A percentile compares a stretch with the other conserved stretches of the same genome.
These are phyloP conservation scores for Beauveria brongniartii DNA, from an alignment of 2,329 filamentous ascomycete genomes.

Conservation along the genomic window DNA sequence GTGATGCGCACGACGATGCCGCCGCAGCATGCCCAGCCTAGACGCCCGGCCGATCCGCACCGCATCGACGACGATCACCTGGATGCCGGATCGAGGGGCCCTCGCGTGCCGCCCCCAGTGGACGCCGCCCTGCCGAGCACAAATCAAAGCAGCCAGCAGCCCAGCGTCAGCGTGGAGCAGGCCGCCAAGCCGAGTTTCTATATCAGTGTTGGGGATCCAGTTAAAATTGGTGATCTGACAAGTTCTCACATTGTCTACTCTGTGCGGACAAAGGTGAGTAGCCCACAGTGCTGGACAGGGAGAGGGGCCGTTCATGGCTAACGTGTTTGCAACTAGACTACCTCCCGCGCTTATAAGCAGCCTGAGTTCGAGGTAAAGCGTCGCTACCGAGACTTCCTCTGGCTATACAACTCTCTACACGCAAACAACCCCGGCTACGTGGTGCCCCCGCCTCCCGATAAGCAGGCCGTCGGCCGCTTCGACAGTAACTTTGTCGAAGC, in stretches of 20 bases:
- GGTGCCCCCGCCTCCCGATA: constrained; percentile 91
- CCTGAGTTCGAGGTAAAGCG: constrained; percentile 89
- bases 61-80: constrained; percentile 66
- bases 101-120: constrained; percentile 59
- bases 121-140: constrained; percentile 47
- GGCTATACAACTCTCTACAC: constrained; percentile 93
- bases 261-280: constrained; percentile 75
- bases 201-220: constrained; percentile 89
- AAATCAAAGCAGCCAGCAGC: constrained; percentile 47
- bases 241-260: constrained; percentile 98
- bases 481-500: constrained; percentile 96
- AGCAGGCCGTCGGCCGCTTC: constrained; percentile 93
- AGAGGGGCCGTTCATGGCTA: neutral
- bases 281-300: neutral
- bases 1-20: constrained; percentile 51
- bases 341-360: constrained; percentile 90
- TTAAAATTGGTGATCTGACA: constrained; percentile 94
- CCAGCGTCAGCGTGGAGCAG: constrained; percentile 86
- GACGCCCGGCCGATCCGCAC: constrained; percentile 48
- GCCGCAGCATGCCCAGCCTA: constrained; percentile 32
- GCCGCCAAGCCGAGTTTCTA: constrained; percentile 86
- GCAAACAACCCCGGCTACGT: constrained; percentile 92
- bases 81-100: constrained; percentile 35
- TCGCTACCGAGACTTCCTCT: constrained; percentile 92
- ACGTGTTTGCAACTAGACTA: constrained; percentile 52